Evolutionary conservation across 2,329 filamentous ascomycete species (phyloP), one percentile per base, ranked within the genome.

Genomic region (Juglanconis sp.): DNA sequence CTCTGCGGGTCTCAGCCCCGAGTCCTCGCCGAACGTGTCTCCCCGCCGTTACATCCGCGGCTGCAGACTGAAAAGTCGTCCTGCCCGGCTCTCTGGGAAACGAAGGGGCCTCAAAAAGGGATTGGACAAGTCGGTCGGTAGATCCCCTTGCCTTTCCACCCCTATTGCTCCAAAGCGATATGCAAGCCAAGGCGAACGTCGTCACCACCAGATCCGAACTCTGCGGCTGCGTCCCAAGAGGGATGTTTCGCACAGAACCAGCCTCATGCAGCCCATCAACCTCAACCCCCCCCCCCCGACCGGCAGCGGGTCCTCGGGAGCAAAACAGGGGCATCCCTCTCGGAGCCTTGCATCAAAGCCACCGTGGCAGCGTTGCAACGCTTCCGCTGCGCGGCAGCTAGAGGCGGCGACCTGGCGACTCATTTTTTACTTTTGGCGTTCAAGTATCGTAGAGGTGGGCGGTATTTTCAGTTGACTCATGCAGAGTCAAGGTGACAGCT

Each of bases 21-120:
- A 60, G 49, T 60, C 50, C 32, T 53, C 24, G 38, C 57, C 38
- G 55, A 52, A 42, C 15, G 49, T 60, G 50, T 38, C 53, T 47
- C 57, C 36, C 57, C 52, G 57, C 36, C 35, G 61, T 63, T 57
- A 54, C 61, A 63, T 53, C 46, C 50, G 61, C 57, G 52, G 57
- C 47, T 50, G 57, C 60, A 57, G 57, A 57, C 53, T 49, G 57
- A 51, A 50, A 46, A 60, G 10, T 56, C 53, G 49, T 60, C 53
- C 44, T 57, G 59, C 40, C 56, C 60, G 52, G 51, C 34, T 42
- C 40, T 38, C 49, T 56, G 60, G 56, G 53, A 53, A 40, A 10
- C 10, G 53, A 62, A 34, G 11, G n/a, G 24, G 6, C 36, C 31
- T 4, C 15, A 50, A 13, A 54, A 54, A 24, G 24, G 51, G 35